A percentile compares a stretch with the other conserved stretches of the same genome.
These are phyloP conservation scores for Russula earlei DNA, from an alignment of 768 basidiomycete genomes.

Conservation along the genomic window DNA sequence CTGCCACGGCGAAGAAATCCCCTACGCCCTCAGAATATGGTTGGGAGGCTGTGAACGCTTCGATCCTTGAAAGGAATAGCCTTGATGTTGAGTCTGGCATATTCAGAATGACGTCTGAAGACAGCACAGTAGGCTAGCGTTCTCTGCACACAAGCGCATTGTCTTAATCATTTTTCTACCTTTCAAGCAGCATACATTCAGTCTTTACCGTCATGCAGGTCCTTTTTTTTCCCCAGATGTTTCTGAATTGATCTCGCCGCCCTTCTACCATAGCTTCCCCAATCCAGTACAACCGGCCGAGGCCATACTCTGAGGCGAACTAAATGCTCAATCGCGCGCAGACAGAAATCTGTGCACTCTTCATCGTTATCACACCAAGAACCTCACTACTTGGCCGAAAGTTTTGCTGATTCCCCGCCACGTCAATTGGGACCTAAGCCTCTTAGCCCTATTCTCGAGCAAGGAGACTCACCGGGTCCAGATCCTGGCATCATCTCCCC, in stretches of 20 bases:
- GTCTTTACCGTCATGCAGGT: background rate
- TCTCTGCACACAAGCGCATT: background rate
- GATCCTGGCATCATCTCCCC: background rate
- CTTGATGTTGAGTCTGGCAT: background rate
- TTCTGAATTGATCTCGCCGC: background rate
- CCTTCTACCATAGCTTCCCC: background rate
- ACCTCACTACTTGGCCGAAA: background rate
- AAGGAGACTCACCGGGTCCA: background rate
- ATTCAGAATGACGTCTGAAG: background rate
- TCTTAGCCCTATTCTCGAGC: constrained; percentile 13
- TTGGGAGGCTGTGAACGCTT: background rate
- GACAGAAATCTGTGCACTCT: background rate
- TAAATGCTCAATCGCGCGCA: background rate
- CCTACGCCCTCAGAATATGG: background rate
- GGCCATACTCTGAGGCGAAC: background rate
- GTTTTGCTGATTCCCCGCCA: background rate
- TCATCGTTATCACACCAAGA: background rate
- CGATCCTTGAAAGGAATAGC: background rate
- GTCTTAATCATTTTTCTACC: background rate
- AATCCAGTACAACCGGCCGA: background rate
- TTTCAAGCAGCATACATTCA: background rate
- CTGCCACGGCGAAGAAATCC: background rate
- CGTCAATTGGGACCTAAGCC: background rate
- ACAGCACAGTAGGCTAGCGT: background rate
- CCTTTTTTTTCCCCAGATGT: background rate